These are phyloP conservation scores for Chamaenerion angustifolium DNA, from an alignment of 345 rosid species.

Conservation along the genomic window DNA sequence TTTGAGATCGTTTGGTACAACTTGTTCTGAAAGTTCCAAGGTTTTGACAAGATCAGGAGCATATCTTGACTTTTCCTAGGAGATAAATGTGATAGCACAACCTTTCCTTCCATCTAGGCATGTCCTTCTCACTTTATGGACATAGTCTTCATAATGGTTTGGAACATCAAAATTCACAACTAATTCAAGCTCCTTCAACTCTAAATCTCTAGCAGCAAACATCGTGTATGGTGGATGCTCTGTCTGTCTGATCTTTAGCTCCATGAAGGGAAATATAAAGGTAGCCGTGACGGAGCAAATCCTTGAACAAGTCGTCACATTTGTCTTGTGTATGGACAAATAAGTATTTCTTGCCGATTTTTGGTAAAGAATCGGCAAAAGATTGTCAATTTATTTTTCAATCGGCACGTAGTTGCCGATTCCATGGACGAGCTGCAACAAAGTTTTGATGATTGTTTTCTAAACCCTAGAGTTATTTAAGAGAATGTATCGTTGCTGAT, in stretches of 20 bases:
- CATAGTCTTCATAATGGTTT: slow-evolving; percentile 93
- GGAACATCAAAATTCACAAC: slow-evolving; percentile 85
- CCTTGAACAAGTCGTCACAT: slow-evolving; percentile 74
- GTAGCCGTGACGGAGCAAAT: slow-evolving; percentile 61
- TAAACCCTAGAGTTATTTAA: too few species aligned
- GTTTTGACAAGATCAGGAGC: slow-evolving; percentile 97
- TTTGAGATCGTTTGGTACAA: slow-evolving; percentile 79
- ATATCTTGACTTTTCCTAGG: slow-evolving; percentile 84
- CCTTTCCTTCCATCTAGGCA: slow-evolving; percentile 94
- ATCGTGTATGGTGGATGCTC: slow-evolving; percentile 83
- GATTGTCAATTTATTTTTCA: too few species aligned
- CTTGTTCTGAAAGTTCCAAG: slow-evolving; percentile 87
- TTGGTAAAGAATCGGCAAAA: too few species aligned
- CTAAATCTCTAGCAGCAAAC: slow-evolving; percentile 97
- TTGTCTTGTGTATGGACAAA: slow-evolving; percentile 88
- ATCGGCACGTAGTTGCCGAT: too few species aligned
- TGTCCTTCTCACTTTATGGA: slow-evolving; percentile 94
- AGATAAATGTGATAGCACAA: slow-evolving; percentile 84
- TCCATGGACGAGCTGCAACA: too few species aligned
- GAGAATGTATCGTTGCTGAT: too few species aligned
- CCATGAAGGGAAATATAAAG: slow-evolving; percentile 96
- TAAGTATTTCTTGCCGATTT: too few species aligned
- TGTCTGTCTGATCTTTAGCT: slow-evolving; percentile 92
- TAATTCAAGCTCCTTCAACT: slow-evolving; percentile 91
- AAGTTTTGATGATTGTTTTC: too few species aligned